These are phyloP conservation scores for Globisporangium barbulae DNA, from an alignment of 352 stramenopile species.

Conservation along the genomic window DNA sequence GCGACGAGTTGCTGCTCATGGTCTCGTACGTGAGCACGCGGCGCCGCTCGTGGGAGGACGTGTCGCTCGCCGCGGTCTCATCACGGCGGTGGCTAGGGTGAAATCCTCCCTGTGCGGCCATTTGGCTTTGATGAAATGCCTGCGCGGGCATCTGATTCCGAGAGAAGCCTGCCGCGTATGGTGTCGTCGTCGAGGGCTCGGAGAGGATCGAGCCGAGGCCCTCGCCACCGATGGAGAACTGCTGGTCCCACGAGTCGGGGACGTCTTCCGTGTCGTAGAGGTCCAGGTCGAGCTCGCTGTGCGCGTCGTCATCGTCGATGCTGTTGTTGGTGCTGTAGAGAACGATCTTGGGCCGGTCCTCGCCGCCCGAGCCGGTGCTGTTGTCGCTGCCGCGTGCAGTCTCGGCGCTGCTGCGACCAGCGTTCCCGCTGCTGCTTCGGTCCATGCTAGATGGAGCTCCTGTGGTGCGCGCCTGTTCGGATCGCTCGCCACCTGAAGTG, in stretches of 20 bases:
- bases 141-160: neutral
- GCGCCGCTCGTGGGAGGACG: conserved; percentile 14
- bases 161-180: neutral
- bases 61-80: conserved; percentile 2
- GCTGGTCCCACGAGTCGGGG: conserved; percentile 19
- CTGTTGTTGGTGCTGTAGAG: conserved; percentile 10
- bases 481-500: neutral
- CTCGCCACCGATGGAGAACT: conserved; percentile 15
- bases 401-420: conserved; percentile 1
- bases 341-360: conserved; percentile 14
- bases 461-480: neutral
- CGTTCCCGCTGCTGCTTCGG: conserved; percentile 1
- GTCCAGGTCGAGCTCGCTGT: conserved; percentile 61
- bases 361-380: neutral
- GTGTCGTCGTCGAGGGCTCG: conserved; percentile 1
- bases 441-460: conserved; percentile 4
- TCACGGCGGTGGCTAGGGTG: neutral
- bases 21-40: conserved; percentile 12
- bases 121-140: neutral
- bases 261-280: conserved; percentile 58
- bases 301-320: conserved; percentile 28
- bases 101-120: neutral
- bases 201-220: conserved; percentile 15
- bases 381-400: conserved; percentile 8
- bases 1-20: conserved; percentile 15